These are phyloP conservation scores for Conticribra weissflogii DNA, from an alignment of 108 stramenopile genomes.

Conservation along the genomic window DNA sequence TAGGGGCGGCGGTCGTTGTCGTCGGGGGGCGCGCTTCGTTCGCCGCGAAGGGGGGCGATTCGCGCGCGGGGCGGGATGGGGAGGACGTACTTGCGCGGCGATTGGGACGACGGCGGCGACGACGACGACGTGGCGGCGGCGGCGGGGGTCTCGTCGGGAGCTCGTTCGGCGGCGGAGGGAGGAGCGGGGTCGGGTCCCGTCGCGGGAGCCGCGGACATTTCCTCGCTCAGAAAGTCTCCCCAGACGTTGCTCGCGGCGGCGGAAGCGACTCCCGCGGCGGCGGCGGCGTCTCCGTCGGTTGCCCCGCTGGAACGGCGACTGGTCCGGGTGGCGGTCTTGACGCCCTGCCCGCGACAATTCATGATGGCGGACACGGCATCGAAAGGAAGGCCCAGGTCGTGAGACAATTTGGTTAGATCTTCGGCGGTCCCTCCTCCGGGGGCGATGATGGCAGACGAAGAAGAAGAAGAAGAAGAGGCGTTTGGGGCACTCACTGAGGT, in stretches of 20 bases:
- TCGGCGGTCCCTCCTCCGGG: conserved; percentile 5
- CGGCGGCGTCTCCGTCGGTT: conserved; percentile 14
- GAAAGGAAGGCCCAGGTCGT: conserved; percentile 38
- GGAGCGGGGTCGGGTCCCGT: conserved; percentile 4
- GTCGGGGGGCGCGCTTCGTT: conserved; percentile 6
- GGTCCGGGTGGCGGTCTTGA: conserved; percentile 51
- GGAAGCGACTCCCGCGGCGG: conserved; percentile 26
- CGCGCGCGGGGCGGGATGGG: conserved; percentile 29
- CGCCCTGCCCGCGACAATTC: conserved; percentile 74
- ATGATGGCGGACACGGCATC: conserved; percentile 73
- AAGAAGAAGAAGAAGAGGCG: too few relatives aligned
- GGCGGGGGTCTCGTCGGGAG: conserved; percentile 14
- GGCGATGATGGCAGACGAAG: conserved; percentile 6
- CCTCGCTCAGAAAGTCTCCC: conserved; percentile 87
- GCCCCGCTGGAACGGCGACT: conserved; percentile 12
- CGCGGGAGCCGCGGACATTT: conserved; percentile 43
- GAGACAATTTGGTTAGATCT: conserved; percentile 14
- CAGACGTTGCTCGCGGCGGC: conserved; percentile 71
- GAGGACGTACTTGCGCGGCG: conserved; percentile 38
- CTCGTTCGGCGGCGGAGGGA: conserved; percentile 4
- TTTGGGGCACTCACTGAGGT: too few relatives aligned
- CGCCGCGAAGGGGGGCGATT: background rate
- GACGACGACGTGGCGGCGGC: conserved; percentile 10
- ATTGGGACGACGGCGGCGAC: background rate
- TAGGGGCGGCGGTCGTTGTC: conserved; percentile 12